phyloP scores from a whole-genome alignment of 2,329 filamentous ascomycete genomes.

The Colletotrichum cordylinicola region DNA sequence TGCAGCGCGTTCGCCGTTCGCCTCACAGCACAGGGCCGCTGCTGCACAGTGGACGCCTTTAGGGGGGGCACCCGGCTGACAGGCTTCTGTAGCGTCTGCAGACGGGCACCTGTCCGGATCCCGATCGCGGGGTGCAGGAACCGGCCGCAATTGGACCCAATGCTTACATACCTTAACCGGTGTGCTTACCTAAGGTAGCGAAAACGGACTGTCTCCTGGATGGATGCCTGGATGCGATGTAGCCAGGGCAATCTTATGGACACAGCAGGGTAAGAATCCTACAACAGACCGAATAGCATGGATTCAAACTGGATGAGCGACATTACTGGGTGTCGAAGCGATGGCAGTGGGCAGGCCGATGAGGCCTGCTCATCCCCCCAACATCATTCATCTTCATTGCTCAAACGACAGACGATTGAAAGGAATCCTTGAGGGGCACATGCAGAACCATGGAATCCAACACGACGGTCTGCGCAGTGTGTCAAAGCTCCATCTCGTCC shows the following conservation, averaged over 20 bases:
- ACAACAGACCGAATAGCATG: neutral
- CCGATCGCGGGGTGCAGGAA: constrained; percentile 2
- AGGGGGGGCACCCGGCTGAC: neutral
- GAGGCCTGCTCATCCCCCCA: too few species aligned
- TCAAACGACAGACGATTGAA: too few species aligned
- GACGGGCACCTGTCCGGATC: neutral
- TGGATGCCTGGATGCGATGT: neutral
- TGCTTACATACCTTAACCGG: neutral
- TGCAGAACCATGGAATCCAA: neutral
- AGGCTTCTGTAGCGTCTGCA: neutral
- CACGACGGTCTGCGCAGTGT: neutral
- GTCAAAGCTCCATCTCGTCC: neutral
- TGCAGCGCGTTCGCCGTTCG: neutral
- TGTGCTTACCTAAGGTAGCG: neutral
- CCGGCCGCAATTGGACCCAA: neutral
- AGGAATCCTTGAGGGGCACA: neutral
- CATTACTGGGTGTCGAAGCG: neutral
- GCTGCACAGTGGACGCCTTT: neutral
- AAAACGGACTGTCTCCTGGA: neutral
- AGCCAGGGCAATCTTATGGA: too few species aligned
- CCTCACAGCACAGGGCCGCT: neutral
- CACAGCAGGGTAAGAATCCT: neutral
- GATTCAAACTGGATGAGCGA: fast-evolving
- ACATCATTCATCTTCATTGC: too few species aligned
- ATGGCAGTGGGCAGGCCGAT: neutral